Evolutionary conservation across 108 stramenopile species (phyloP).

Genomic region (Fistulifera pelliculosa): DNA sequence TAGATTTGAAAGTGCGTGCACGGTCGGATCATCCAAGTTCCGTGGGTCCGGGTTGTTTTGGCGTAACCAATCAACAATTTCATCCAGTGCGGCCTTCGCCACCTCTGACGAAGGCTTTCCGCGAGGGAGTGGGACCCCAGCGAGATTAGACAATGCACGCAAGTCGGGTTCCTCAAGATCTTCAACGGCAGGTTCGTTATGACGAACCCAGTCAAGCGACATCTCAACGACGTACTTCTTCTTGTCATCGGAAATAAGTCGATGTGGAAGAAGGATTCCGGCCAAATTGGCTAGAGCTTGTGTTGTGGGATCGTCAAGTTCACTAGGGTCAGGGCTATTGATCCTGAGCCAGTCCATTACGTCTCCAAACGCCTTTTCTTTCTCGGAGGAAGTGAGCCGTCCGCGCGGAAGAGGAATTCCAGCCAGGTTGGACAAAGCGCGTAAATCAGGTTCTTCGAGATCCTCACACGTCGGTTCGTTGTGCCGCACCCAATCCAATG

Average conservation of each 20-base stretch:
- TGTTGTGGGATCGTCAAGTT: conserved; percentile 5
- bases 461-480: conserved; percentile 1
- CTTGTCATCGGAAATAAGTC: conserved; percentile 10
- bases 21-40: conserved; percentile 6
- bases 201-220: conserved; percentile 6
- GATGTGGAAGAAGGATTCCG: not conserved
- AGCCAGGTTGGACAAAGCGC: conserved; percentile 3
- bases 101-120: conserved; percentile 9
- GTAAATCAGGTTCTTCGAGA: conserved; percentile 2
- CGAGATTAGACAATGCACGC: conserved; percentile 1
- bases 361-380: conserved; percentile 6
- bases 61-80: conserved; percentile 11
- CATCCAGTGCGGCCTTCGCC: not conserved
- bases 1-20: conserved; percentile 1
- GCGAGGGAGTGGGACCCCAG: not conserved
- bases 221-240: not conserved
- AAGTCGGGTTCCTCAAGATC: conserved; percentile 5
- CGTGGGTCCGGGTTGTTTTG: not conserved
- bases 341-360: conserved; percentile 15
- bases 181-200: not conserved
- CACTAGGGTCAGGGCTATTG: conserved; percentile 1
- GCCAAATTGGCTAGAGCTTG: not conserved
- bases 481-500: conserved; percentile 3
- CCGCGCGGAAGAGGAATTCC: conserved; percentile 5
- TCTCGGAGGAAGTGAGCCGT: not conserved